These are phyloP conservation scores for Aureobasidium sp. DNA, from an alignment of 2,329 filamentous ascomycete genomes.

Conservation along the genomic window DNA sequence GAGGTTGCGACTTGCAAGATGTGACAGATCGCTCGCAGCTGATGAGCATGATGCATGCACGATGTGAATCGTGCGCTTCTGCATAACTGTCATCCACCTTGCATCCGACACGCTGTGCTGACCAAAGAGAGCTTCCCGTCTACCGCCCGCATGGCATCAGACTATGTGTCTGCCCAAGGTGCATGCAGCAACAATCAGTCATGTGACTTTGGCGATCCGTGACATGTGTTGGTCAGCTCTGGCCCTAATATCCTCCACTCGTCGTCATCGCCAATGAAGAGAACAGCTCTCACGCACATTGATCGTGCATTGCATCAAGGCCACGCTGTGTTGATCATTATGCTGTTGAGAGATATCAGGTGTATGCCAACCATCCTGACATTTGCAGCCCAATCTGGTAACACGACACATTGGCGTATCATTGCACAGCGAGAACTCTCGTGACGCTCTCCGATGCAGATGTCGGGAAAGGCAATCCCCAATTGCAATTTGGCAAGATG, in stretches of 20 bases:
- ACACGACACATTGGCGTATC: background rate
- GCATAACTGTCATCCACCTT: background rate
- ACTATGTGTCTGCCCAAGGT: background rate
- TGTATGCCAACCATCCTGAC: background rate
- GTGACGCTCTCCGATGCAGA: too few species aligned
- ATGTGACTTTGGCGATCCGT: background rate
- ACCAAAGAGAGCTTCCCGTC: background rate
- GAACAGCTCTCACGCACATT: background rate
- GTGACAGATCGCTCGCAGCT: background rate
- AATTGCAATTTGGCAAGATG: background rate
- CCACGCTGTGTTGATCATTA: background rate
- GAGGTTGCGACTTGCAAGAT: background rate
- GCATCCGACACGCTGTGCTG: background rate
- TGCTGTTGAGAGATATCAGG: background rate
- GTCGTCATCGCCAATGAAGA: background rate
- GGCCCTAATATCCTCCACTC: background rate
- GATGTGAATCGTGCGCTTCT: constrained; percentile 2
- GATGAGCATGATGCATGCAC: background rate
- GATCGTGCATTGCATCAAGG: background rate
- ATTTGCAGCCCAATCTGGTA: background rate
- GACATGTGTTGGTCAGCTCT: background rate
- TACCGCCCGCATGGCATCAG: background rate
- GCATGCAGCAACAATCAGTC: background rate
- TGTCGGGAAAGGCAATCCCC: background rate
- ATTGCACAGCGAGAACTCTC: too few species aligned